phyloP scores from a whole-genome alignment of 2,329 filamentous ascomycete genomes.

The Alternaria arbusti region DNA sequence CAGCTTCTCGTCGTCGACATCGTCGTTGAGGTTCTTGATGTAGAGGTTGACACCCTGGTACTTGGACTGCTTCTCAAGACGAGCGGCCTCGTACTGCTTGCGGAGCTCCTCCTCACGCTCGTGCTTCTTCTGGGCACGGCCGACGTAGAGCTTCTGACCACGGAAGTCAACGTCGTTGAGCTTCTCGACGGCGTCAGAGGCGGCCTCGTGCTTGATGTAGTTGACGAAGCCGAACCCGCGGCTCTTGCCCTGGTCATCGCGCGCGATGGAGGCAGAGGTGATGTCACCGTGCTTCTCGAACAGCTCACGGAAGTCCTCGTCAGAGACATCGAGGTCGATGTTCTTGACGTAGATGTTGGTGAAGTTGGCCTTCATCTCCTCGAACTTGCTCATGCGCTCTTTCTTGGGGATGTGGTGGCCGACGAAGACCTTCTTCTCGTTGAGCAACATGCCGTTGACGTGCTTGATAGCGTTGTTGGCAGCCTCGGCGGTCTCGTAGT shows the following conservation, averaged over 20 bases:
- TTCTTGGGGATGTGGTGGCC: conserved; percentile 99
- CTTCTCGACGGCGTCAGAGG: conserved; percentile 83
- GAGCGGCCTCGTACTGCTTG: conserved; percentile 97
- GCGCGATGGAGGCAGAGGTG: conserved; percentile 92
- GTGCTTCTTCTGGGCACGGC: conserved; percentile 99
- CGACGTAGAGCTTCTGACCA: conserved; percentile 95
- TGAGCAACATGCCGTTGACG: conserved; percentile 98
- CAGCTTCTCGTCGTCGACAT: conserved; percentile 97
- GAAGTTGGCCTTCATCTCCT: conserved; percentile 99
- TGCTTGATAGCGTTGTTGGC: conserved; percentile 98
- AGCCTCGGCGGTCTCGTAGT: conserved; percentile 99
- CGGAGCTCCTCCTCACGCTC: conserved; percentile 99
- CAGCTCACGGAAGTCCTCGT: conserved; percentile 92
- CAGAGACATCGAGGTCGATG: conserved; percentile 80
- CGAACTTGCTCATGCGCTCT: conserved; percentile 99
- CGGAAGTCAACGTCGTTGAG: conserved; percentile 92
- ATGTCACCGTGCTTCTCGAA: conserved; percentile 94
- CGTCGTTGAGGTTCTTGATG: conserved; percentile 98
- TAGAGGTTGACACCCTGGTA: conserved; percentile 99
- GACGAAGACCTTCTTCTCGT: conserved; percentile 99
- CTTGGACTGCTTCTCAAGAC: conserved; percentile 97
- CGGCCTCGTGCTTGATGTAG: conserved; percentile 89
- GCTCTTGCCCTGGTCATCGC: conserved; percentile 88
- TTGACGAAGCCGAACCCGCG: conserved; percentile 97
- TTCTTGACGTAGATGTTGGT: conserved; percentile 99